These are phyloP conservation scores for Byssothecium circinans DNA, from an alignment of 2,329 filamentous ascomycete species.

Conservation along the genomic window DNA sequence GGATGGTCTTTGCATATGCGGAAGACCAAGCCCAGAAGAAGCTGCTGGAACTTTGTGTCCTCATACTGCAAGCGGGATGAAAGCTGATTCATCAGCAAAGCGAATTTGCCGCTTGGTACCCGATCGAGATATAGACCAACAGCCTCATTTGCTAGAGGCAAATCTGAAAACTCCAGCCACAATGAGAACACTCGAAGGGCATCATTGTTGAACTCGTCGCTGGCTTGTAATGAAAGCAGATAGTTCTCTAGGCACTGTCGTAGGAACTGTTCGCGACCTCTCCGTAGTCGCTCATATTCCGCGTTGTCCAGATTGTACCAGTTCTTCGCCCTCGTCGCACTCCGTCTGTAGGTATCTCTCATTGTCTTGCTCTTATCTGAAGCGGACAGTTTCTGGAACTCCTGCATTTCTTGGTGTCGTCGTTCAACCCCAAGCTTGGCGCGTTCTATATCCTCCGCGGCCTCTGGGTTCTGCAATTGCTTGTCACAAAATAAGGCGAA, in stretches of 20 bases:
- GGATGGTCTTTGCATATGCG: slow-evolving; percentile 91
- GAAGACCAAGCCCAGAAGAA: slow-evolving; percentile 73
- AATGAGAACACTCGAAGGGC: slow-evolving; percentile 89
- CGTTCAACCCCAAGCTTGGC: slow-evolving; percentile 77
- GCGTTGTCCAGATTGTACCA: slow-evolving; percentile 91
- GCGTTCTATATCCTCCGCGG: slow-evolving; percentile 79
- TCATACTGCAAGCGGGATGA: slow-evolving; percentile 85
- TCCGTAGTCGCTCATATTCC: slow-evolving; percentile 77
- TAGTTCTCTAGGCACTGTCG: slow-evolving; percentile 91
- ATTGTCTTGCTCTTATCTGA: slow-evolving; percentile 48
- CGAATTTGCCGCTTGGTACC: slow-evolving; percentile 91
- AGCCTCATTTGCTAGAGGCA: slow-evolving; percentile 73
- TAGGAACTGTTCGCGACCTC: slow-evolving; percentile 80
- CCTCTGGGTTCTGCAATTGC: slow-evolving; percentile 84
- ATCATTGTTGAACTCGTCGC: slow-evolving; percentile 86
- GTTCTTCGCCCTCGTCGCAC: slow-evolving; percentile 71
- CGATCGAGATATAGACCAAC: slow-evolving; percentile 69
- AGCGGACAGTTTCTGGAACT: slow-evolving; percentile 65
- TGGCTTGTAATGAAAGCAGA: slow-evolving; percentile 78
- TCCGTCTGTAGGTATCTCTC: slow-evolving; percentile 58
- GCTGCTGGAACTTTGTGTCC: slow-evolving; percentile 69
- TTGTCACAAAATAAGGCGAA: slow-evolving; percentile 95
- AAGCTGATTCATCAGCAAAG: slow-evolving; percentile 89
- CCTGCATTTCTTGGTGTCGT: slow-evolving; percentile 77
- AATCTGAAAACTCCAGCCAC: slow-evolving; percentile 87